Evolutionary conservation across 2,329 filamentous ascomycete species (phyloP).

Genomic region (Aspergillus neoniger): DNA sequence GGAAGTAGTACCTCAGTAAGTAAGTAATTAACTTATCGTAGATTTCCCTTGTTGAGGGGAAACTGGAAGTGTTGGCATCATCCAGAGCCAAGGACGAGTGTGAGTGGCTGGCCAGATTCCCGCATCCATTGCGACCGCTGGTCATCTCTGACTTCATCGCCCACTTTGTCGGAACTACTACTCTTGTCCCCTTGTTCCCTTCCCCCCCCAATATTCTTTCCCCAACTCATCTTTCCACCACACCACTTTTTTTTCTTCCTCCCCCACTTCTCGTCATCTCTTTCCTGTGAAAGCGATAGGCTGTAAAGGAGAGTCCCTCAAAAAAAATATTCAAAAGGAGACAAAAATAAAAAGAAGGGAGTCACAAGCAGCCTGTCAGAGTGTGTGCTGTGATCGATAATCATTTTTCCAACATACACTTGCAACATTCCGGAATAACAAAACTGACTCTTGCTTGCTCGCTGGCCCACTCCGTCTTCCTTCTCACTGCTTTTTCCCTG

Average conservation of each 20-base stretch:
- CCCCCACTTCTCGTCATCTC: neutral
- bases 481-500: neutral
- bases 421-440: too few species aligned
- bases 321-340: too few species aligned
- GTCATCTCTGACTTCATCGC: neutral
- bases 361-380: neutral
- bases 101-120: neutral
- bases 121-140: neutral
- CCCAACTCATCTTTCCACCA: neutral
- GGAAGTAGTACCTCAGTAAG: neutral
- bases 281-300: neutral
- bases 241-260: neutral
- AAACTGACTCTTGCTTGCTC: neutral
- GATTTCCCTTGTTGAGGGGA: neutral
- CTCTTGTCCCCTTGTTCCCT: neutral
- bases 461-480: neutral
- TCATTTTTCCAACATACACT: neutral
- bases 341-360: too few species aligned
- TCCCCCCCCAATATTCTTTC: neutral
- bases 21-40: neutral
- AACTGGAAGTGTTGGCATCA: neutral
- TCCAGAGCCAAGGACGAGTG: neutral
- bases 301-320: neutral
- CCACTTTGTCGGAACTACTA: neutral
- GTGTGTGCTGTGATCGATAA: neutral